Evolutionary conservation across 2,329 filamentous ascomycete species (phyloP), one percentile per base, ranked within the genome.

Genomic region (Penicillium brevicompactum): DNA sequence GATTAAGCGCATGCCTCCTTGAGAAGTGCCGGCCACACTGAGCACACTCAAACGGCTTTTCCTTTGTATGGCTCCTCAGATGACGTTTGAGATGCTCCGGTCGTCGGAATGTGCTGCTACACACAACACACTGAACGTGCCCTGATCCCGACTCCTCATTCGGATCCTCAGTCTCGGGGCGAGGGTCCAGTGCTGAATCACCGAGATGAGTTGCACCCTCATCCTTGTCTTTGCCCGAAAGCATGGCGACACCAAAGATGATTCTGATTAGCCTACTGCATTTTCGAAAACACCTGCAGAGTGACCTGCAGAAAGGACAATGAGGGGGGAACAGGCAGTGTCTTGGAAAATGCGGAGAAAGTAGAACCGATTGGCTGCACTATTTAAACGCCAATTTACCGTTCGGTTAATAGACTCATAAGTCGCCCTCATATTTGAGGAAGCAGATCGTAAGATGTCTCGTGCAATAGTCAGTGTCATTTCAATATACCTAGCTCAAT

Each of bases 181-280:
- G 30, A 24, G 40, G 34, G 24, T 32, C 45, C 31, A 45, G 41
- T 41, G 34, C 47, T 22, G 48, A 50, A 43, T 46, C 30, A 38
- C 21, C 38, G 51, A 32, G 38, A 42, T 30, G 50, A 45, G 44
- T 27, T 54, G 48, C 3, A 30, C 42, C 46, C 57, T 59, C 61
- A 38, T 59, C 57, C 50, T 67, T 58, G 54, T 65, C 62, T 49
- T 59, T 64, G 53, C 65, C 66, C 55, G 67, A 58, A 52, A 66
- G 66, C 70, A 72, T 71, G 53, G 56, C 59, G 24, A 27, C 24
- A 67, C 65, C 64, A 59, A 55, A 55, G 57, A 91, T 96, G 80
- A 85, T 87, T 61, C 79, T 91, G 46, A 82, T 40, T 18, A 43
- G 31, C 14, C 16, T n/a, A 37, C 22, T 34, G 32, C 30, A 51